Conservation (phyloP, 139 green algal genomes). For the Picochlorum sp. region DNA sequence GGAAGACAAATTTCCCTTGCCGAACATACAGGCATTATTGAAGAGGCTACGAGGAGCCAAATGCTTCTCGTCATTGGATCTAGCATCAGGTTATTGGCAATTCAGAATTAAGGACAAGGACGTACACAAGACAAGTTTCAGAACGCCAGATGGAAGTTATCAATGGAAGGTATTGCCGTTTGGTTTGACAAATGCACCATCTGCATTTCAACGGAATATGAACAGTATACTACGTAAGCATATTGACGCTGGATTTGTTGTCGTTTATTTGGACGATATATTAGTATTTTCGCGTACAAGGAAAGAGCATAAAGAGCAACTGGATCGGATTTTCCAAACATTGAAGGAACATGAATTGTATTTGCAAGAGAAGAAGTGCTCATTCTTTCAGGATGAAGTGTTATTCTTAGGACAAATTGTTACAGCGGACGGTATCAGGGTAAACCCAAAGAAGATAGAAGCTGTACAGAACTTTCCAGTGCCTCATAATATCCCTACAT, state of each 20-base stretch:
- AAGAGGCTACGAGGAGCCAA: constrained; percentile 29
- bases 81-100: constrained; percentile 32
- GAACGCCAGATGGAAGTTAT: constrained; percentile 20
- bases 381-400: constrained; percentile 2
- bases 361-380: constrained; percentile 18
- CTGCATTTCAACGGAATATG: constrained; percentile 48
- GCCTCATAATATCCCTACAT: constrained; percentile 17
- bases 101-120: constrained; percentile 20
- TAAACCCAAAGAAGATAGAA: constrained; percentile 33
- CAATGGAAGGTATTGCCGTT: constrained; percentile 33
- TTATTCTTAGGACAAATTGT: constrained; percentile 16
- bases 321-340: constrained; percentile 22
- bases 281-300: constrained; percentile 34
- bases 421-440: constrained; percentile 8
- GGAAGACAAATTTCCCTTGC: constrained; percentile 45
- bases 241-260: constrained; percentile 33
- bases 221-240: constrained; percentile 32
- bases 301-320: constrained; percentile 38
- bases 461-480: constrained; percentile 28
- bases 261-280: constrained; percentile 63
- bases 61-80: constrained; percentile 36
- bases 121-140: constrained; percentile 32
- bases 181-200: constrained; percentile 42
- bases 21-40: constrained; percentile 36
- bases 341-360: constrained; percentile 20